phyloP scores from a whole-genome alignment of 306 rosid genomes.

The Astragalus membranaceus region DNA sequence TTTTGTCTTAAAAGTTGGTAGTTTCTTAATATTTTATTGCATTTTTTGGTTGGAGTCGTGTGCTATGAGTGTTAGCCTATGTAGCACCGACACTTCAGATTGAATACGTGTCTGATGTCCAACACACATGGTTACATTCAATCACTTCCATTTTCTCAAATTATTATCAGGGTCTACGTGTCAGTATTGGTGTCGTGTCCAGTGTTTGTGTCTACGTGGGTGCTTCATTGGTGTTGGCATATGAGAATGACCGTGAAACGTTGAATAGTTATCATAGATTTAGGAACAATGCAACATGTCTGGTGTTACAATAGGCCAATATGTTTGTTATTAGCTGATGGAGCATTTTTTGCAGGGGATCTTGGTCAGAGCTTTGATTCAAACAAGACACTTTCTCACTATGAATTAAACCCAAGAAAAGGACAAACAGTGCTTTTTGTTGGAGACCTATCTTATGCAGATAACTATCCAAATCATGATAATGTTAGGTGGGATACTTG shows the following conservation, averaged over 20 bases:
- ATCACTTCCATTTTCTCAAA: too few relatives aligned
- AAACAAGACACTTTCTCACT: conserved; percentile 66
- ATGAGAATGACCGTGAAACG: background rate
- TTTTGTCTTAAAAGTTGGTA: background rate
- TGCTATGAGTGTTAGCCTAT: too few relatives aligned
- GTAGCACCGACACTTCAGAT: too few relatives aligned
- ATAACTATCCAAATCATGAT: conserved; percentile 58
- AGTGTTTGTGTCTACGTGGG: too few relatives aligned
- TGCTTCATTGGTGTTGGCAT: background rate
- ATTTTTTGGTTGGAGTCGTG: background rate
- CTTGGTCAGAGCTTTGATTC: conserved; percentile 92
- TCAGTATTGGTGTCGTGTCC: too few relatives aligned
- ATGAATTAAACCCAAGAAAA: conserved; percentile 50
- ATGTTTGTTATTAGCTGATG: background rate
- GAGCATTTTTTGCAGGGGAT: conserved; percentile 51
- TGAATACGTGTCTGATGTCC: too few relatives aligned
- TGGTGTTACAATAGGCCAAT: background rate
- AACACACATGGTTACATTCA: too few relatives aligned
- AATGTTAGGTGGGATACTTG: conserved; percentile 81
- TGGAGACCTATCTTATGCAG: conserved; percentile 89
- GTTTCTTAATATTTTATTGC: background rate
- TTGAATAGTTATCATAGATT: background rate
- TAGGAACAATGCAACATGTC: background rate
- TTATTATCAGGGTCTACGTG: too few relatives aligned
- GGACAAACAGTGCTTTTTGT: conserved; percentile 63